A percentile compares a stretch with the other conserved stretches of the same genome.
Evolutionary conservation across 2,329 filamentous ascomycete genomes (phyloP).

Genomic region (Fusarium azukiicola): DNA sequence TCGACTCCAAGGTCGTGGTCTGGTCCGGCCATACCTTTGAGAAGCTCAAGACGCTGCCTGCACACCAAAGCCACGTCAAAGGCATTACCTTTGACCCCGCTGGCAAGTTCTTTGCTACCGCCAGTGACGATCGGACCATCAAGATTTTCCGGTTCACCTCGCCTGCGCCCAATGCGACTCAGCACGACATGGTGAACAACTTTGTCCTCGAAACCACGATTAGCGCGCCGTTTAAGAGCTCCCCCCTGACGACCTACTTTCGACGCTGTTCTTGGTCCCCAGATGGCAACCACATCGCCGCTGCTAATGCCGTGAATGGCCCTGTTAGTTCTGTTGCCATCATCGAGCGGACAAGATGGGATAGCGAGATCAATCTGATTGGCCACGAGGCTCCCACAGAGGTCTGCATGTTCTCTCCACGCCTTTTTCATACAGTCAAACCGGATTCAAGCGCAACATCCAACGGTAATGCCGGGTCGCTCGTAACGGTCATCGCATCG

Average conservation of each 20-base stretch:
- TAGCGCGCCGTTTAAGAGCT: conserved; percentile 91
- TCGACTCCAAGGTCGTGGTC: conserved; percentile 98
- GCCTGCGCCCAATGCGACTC: conserved; percentile 93
- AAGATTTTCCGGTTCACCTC: conserved; percentile 98
- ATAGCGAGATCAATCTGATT: conserved; percentile 97
- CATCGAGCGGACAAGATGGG: conserved; percentile 94
- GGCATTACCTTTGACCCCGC: conserved; percentile 99
- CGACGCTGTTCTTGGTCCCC: conserved; percentile 98
- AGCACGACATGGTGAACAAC: conserved; percentile 98
- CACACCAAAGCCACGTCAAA: conserved; percentile 98
- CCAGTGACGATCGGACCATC: conserved; percentile 97
- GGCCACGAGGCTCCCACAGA: conserved; percentile 98
- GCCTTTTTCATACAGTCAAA: conserved; percentile 89
- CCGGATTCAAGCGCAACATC: conserved; percentile 76
- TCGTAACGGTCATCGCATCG: conserved; percentile 96
- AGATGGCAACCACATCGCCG: conserved; percentile 97
- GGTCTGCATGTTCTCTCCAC: conserved; percentile 97
- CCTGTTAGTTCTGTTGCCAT: conserved; percentile 99
- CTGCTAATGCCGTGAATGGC: conserved; percentile 97
- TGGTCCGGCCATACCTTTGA: conserved; percentile 99
- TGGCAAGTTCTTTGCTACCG: conserved; percentile 99
- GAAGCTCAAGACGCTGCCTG: conserved; percentile 95
- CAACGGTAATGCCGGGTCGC: conserved; percentile 67
- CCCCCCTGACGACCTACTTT: conserved; percentile 98
- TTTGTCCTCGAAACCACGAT: conserved; percentile 98